Conservation (phyloP, 495 filamentous ascomycete species). For the Amorphotheca resinae region DNA sequence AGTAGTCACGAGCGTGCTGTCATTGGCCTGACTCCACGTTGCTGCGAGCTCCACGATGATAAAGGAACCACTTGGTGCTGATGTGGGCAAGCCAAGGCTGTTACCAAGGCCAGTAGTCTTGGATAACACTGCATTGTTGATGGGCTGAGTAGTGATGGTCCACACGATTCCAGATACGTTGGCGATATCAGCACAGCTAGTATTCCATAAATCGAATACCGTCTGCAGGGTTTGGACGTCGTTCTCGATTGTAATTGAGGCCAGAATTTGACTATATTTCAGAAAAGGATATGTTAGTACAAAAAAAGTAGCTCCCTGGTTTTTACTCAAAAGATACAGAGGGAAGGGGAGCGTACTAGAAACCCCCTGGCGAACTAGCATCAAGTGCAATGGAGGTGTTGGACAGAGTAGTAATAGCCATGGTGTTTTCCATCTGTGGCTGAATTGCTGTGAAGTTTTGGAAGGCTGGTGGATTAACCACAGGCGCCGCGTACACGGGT, state of each 20-base stretch:
- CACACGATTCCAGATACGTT: too few relatives aligned
- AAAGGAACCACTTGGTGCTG: conserved; percentile 21
- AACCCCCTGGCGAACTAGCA: conserved; percentile 25
- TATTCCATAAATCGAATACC: too few relatives aligned
- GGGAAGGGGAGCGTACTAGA: too few relatives aligned
- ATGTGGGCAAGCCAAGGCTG: neutral
- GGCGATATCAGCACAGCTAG: too few relatives aligned
- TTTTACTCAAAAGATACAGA: too few relatives aligned
- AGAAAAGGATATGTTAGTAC: too few relatives aligned
- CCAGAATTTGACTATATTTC: too few relatives aligned
- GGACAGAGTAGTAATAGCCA: conserved; percentile 30
- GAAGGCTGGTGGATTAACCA: conserved; percentile 20
- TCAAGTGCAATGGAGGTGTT: conserved; percentile 32
- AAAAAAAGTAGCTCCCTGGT: too few relatives aligned
- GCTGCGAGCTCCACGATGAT: conserved; percentile 5
- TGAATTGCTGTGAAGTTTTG: conserved; percentile 10
- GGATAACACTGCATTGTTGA: too few relatives aligned
- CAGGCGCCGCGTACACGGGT: neutral
- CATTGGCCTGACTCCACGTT: neutral
- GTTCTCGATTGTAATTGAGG: too few relatives aligned
- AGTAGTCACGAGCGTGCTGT: neutral
- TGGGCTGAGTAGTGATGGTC: too few relatives aligned
- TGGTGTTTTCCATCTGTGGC: conserved; percentile 25
- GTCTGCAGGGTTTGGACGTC: too few relatives aligned
- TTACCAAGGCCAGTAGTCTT: neutral